Percentiles rank a stretch among this genome's conserved stretches.
Evolutionary conservation across 768 basidiomycete species (phyloP).

Genomic region (Suillus fuscotomentosus): DNA sequence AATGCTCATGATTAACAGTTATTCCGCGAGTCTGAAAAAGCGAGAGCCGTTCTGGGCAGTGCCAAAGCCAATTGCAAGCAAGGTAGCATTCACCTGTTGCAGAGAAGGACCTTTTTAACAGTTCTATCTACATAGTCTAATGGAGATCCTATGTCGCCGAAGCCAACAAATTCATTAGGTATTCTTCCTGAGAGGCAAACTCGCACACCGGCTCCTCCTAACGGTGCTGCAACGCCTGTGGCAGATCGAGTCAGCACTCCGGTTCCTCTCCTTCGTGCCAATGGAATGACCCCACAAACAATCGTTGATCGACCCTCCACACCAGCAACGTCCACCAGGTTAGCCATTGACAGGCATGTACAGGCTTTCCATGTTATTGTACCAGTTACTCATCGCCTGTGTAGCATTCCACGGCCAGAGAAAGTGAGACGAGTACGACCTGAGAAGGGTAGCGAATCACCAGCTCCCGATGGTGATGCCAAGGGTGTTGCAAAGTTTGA

Average conservation of each 20-base stretch:
- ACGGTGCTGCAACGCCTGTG: constrained; percentile 34
- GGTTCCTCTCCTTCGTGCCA: constrained; percentile 51
- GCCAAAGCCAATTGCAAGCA: constrained; percentile 27
- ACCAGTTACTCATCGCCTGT: constrained; percentile 11
- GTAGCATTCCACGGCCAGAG: constrained; percentile 75
- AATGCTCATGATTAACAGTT: constrained; percentile 38
- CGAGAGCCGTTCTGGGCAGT: constrained; percentile 58
- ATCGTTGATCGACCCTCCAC: constrained; percentile 31
- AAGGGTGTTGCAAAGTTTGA: constrained; percentile 23
- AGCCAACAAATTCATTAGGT: constrained; percentile 29
- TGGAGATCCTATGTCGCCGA: constrained; percentile 28
- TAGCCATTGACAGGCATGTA: constrained; percentile 65
- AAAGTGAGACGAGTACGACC: constrained; percentile 62
- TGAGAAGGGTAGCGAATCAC: constrained; percentile 37
- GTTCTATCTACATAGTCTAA: constrained; percentile 19
- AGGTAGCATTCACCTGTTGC: constrained; percentile 23
- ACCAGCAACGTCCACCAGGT: constrained; percentile 43
- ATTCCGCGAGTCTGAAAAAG: constrained; percentile 74
- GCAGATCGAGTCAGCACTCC: constrained; percentile 35
- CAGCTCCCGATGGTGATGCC: constrained; percentile 30
- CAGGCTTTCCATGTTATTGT: not conserved
- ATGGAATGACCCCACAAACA: constrained; percentile 20
- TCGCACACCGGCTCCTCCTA: constrained; percentile 34
- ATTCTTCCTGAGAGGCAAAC: constrained; percentile 24
- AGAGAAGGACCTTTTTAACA: not conserved